Conservation (phyloP, 257 asterid species). For the Gentiana dahurica region DNA sequence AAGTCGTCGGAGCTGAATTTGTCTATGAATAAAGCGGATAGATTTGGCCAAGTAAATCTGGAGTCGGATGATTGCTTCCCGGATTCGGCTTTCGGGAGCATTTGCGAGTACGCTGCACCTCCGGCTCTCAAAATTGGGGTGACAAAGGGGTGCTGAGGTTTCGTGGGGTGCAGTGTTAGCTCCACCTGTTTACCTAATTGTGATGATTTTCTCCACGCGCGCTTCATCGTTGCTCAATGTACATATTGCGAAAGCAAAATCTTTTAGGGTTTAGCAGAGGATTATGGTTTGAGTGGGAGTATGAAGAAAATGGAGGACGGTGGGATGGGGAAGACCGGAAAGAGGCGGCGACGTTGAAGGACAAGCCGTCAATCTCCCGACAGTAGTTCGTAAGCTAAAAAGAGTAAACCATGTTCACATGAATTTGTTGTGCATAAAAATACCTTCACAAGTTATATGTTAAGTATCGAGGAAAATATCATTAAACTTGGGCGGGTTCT, state of each 20-base stretch:
- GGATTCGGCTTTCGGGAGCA: background rate
- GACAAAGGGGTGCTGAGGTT: background rate
- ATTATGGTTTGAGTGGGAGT: background rate
- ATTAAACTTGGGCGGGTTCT: too few species aligned
- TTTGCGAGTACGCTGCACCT: background rate
- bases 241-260: background rate
- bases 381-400: too few species aligned
- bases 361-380: too few species aligned
- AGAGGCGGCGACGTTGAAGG: too few species aligned
- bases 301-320: background rate
- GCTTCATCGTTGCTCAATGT: slow-evolving; percentile 2
- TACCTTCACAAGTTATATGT: too few species aligned
- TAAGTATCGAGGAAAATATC: too few species aligned
- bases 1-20: slow-evolving; percentile 9
- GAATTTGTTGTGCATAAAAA: too few species aligned
- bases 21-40: slow-evolving; percentile 5
- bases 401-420: too few species aligned
- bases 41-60: background rate
- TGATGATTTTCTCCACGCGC: slow-evolving; percentile 9
- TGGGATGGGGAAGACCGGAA: too few species aligned
- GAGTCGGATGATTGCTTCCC: slow-evolving; percentile 4
- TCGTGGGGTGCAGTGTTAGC: background rate
- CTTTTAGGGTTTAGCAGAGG: background rate
- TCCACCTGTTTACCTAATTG: slow-evolving; percentile 3
- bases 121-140: background rate